A percentile compares a stretch with the other conserved stretches of the same genome.
These are phyloP conservation scores for Lachnellula occidentalis DNA, from an alignment of 2,329 filamentous ascomycete genomes.

Conservation along the genomic window DNA sequence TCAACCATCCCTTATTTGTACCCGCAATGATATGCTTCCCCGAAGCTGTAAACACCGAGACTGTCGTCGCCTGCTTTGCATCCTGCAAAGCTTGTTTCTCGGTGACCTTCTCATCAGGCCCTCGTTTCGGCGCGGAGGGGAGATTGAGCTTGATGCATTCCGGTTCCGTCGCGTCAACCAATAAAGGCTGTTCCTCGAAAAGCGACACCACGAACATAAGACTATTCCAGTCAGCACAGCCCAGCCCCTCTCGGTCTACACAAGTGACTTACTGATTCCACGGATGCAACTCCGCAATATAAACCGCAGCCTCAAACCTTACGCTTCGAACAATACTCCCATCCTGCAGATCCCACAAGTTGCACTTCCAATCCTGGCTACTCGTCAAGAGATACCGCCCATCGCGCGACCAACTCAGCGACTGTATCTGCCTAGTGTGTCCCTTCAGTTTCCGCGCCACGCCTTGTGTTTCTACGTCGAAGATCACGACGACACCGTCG, in stretches of 20 bases:
- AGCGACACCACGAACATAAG: slow-evolving; percentile 83
- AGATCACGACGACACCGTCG: slow-evolving; percentile 91
- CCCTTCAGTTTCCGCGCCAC: slow-evolving; percentile 90
- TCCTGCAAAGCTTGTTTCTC: slow-evolving; percentile 90
- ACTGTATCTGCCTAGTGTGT: slow-evolving; percentile 90
- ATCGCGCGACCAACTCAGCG: slow-evolving; percentile 88
- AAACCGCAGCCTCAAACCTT: slow-evolving; percentile 87
- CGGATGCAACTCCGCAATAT: slow-evolving; percentile 92
- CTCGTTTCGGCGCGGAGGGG: slow-evolving; percentile 74
- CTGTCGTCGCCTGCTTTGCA: slow-evolving; percentile 90
- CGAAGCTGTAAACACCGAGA: slow-evolving; percentile 77
- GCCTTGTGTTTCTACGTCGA: slow-evolving; percentile 96
- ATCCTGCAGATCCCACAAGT: slow-evolving; percentile 84
- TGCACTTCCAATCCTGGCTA: slow-evolving; percentile 93
- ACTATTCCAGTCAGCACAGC: slow-evolving; percentile 38
- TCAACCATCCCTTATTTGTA: slow-evolving; percentile 93
- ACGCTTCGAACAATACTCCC: slow-evolving; percentile 71
- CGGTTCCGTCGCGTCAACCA: slow-evolving; percentile 72
- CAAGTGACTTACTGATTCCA: slow-evolving; percentile 65
- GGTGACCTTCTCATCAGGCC: slow-evolving; percentile 61
- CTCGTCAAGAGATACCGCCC: slow-evolving; percentile 88
- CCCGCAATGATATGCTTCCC: slow-evolving; percentile 88
- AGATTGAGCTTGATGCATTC: slow-evolving; percentile 70
- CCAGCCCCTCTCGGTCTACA: neutral
- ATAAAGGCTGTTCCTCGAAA: slow-evolving; percentile 85